These are phyloP conservation scores for Pleurotus cornucopiae DNA, from an alignment of 768 basidiomycete genomes.

Conservation along the genomic window DNA sequence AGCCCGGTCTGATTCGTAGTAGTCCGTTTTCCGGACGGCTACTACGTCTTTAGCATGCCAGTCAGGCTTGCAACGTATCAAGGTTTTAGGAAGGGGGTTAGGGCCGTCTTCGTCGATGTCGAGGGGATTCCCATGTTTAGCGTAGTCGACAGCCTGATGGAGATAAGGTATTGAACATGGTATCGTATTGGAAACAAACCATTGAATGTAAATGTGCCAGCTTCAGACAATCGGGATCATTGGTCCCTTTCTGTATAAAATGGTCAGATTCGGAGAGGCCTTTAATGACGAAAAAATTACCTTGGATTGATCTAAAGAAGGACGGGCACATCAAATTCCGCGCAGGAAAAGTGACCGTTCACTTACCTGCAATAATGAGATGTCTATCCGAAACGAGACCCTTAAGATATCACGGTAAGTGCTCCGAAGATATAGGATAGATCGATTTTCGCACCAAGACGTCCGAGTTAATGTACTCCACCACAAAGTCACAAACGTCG, in stretches of 20 bases:
- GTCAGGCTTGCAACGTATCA: slow-evolving; percentile 73
- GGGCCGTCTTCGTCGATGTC: slow-evolving; percentile 31
- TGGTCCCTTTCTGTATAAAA: slow-evolving; percentile 49
- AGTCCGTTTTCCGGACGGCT: slow-evolving; percentile 51
- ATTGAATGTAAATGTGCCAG: slow-evolving; percentile 43
- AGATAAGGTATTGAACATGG: neutral
- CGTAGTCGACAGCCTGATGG: slow-evolving; percentile 70
- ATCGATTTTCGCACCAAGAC: slow-evolving; percentile 50
- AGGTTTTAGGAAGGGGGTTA: slow-evolving; percentile 40
- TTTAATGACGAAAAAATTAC: slow-evolving; percentile 25
- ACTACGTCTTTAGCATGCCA: slow-evolving; percentile 67
- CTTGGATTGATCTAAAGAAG: slow-evolving; percentile 62
- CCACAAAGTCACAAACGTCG: slow-evolving; percentile 77
- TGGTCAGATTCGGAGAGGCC: neutral
- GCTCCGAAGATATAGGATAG: neutral
- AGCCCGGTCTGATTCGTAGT: slow-evolving; percentile 68
- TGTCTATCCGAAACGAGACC: slow-evolving; percentile 67
- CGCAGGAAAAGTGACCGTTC: neutral
- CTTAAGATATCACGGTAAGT: slow-evolving; percentile 26
- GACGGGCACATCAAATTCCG: neutral
- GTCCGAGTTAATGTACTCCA: slow-evolving; percentile 82
- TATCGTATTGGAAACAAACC: neutral
- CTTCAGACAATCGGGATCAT: slow-evolving; percentile 49
- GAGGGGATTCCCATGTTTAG: slow-evolving; percentile 71
- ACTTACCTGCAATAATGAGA: slow-evolving; percentile 65